A percentile compares a stretch with the other conserved stretches of the same genome.
Evolutionary conservation across 2,329 filamentous ascomycete genomes (phyloP).

Genomic region (Aureobasidium lini): DNA sequence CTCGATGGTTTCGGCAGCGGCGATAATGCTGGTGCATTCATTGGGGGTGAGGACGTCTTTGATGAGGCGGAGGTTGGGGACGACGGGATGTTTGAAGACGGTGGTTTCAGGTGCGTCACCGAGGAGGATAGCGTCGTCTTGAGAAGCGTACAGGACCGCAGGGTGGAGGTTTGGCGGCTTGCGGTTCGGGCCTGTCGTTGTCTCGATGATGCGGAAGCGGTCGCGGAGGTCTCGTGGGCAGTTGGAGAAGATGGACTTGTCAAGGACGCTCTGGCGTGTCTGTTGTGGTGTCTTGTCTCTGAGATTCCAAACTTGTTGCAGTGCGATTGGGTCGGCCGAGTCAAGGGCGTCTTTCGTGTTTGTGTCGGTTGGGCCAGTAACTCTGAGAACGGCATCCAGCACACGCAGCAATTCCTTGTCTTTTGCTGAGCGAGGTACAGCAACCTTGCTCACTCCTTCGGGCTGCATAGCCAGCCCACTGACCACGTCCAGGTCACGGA

Average conservation of each 20-base stretch:
- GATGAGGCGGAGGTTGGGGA: slow-evolving; percentile 55
- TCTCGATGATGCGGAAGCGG: slow-evolving; percentile 53
- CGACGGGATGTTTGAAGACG: slow-evolving; percentile 53
- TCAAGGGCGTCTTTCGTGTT: slow-evolving; percentile 29
- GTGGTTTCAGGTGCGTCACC: slow-evolving; percentile 40
- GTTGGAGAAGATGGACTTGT: slow-evolving; percentile 46
- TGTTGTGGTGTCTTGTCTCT: slow-evolving; percentile 37
- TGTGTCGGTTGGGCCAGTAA: slow-evolving; percentile 54
- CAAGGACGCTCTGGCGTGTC: slow-evolving; percentile 51
- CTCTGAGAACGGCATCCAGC: slow-evolving; percentile 56
- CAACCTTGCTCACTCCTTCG: slow-evolving; percentile 32
- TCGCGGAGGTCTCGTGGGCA: slow-evolving; percentile 32
- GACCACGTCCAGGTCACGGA: slow-evolving; percentile 62
- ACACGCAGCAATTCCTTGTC: slow-evolving; percentile 53
- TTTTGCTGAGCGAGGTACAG: slow-evolving; percentile 33
- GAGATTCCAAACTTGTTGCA: slow-evolving; percentile 56
- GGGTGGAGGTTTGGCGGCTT: slow-evolving; percentile 63
- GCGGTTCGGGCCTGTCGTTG: slow-evolving; percentile 50
- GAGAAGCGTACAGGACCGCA: slow-evolving; percentile 57
- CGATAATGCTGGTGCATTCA: slow-evolving; percentile 61
- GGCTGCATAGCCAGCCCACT: slow-evolving; percentile 55
- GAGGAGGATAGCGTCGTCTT: slow-evolving; percentile 50
- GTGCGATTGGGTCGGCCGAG: slow-evolving; percentile 44
- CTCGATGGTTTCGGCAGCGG: slow-evolving; percentile 56
- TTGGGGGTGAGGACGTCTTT: slow-evolving; percentile 51